Evolutionary conservation across 441 rosid species (phyloP), one percentile per base, ranked within the genome.

Genomic region (Capsella rubella): DNA sequence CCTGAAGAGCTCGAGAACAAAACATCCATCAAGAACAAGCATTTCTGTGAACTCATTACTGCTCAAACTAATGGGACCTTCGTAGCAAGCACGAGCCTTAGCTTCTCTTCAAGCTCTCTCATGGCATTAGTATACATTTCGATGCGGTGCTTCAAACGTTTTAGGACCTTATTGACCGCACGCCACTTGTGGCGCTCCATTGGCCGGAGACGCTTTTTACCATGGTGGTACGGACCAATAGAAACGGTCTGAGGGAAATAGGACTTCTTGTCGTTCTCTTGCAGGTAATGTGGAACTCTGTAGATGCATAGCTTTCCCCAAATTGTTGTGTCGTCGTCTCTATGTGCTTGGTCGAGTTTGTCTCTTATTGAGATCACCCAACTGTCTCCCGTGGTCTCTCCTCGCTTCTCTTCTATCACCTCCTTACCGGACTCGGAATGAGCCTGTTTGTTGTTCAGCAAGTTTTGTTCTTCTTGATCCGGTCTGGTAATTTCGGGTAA

Each of bases 131-230:
- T 82, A 70, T 76, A 92, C 15, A 80, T 10, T 54, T 77, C 64
- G 9, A 92, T 81, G 18, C 83, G 87, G 18, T 84, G 87, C 18
- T 75, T 62, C 0, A 76, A 60, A 39, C 91, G 90, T 79, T 72
- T 78, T 3, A 92, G 75, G 34, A 89, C 63, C 62, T 50, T 87
- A 71, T 88, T 78, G 60, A 92, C 83, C 11, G 88, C 79, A 0
- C 91, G 87, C 92, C 94, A 88, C 65, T 92, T 90, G 59, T 92
- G 96, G 32, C 75, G 81, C n/a, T 90, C 92, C 94, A 90, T 88
- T 59, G 80, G 76, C 16, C 84, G 86, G 3, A 88, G 82, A 8
- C 84, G 85, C 63, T 59, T 78, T 80, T 85, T 86, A 6, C 84
- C 87, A 25, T 88, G 92, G 70, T 92, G 90, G 70, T 88, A 90